phyloP scores from a whole-genome alignment of 345 rosid species.

The sweet orange (Citrus sinensis) region DVS_A1.0 CM039161.1:4245501-4246000 shows the following conservation, averaged over 20 bases:
- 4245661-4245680: background rate
- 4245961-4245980: constrained; percentile 75
- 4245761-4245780: constrained; percentile 71
- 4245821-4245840: background rate
- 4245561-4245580: constrained; percentile 52
- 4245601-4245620: constrained; percentile 78
- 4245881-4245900: constrained; percentile 96
- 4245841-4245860: background rate
- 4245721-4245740: constrained; percentile 80
- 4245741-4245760: constrained; percentile 84
- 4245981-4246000: constrained; percentile 77
- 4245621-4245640: constrained; percentile 34
- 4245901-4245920: constrained; percentile 82
- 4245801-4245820: constrained; percentile 43
- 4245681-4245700: background rate
- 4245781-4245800: constrained; percentile 85
- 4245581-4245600: constrained; percentile 61
- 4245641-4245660: background rate
- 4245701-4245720: constrained; percentile 74
- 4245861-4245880: background rate
- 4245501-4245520: constrained; percentile 67
- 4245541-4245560: constrained; percentile 68
- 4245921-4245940: constrained; percentile 90
- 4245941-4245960: constrained; percentile 78
- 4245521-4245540: constrained; percentile 69